Conservation (phyloP, 345 rosid genomes). For the Eucalyptus rudis region DNA sequence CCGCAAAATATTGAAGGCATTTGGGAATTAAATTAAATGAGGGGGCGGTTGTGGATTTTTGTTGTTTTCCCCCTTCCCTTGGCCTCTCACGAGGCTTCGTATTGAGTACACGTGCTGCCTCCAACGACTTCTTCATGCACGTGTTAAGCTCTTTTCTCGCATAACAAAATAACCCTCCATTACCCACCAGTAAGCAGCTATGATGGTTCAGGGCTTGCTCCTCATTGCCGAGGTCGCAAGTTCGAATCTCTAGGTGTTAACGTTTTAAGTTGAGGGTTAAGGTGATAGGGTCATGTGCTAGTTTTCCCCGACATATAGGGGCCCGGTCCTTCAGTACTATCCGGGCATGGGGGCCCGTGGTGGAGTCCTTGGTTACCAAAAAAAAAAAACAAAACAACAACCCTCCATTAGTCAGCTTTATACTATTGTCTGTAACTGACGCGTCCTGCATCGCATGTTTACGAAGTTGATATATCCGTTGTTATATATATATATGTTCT, state of each 20-base stretch:
- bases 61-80: background rate
- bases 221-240: no score
- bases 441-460: background rate
- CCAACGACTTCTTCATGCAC: background rate
- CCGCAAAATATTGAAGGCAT: background rate
- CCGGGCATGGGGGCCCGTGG: rapidly evolving
- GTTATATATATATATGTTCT: background rate
- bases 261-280: no score
- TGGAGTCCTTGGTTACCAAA: rapidly evolving
- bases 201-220: no score
- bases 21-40: background rate
- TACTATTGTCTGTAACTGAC: rapidly evolving
- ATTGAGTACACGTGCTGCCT: background rate
- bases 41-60: background rate
- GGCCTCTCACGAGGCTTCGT: background rate
- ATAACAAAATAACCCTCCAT: background rate
- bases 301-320: rapidly evolving
- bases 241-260: rapidly evolving
- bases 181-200: background rate
- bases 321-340: no score
- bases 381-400: no score
- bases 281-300: rapidly evolving
- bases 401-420: background rate
- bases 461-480: background rate
- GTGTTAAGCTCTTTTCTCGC: background rate